These are phyloP conservation scores for Aspergillus sp. DNA, from an alignment of 2,329 filamentous ascomycete genomes.

Conservation along the genomic window DNA sequence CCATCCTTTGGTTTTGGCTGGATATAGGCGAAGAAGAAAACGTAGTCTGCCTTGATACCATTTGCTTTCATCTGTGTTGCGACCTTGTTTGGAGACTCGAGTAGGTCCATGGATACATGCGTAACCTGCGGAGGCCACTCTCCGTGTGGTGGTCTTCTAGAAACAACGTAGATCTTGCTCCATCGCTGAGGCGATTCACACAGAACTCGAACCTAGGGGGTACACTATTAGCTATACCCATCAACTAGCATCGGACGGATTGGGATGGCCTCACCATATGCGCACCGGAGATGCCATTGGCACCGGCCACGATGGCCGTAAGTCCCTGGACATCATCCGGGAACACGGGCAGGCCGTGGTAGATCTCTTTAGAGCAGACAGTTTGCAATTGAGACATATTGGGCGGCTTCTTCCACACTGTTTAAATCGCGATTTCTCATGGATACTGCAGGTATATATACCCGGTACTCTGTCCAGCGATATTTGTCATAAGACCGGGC, in stretches of 20 bases:
- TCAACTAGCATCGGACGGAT: no score
- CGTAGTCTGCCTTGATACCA: conserved; percentile 32
- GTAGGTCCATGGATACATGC: conserved; percentile 34
- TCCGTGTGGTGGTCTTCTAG: conserved; percentile 37
- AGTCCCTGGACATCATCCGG: conserved; percentile 36
- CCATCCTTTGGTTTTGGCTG: conserved; percentile 42
- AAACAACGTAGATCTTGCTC: conserved; percentile 46
- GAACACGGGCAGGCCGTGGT: conserved; percentile 43
- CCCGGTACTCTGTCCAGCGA: no score
- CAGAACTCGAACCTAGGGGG: conserved; percentile 28
- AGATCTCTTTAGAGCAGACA: conserved; percentile 29
- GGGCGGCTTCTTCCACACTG: neutral
- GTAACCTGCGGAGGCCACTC: conserved; percentile 33
- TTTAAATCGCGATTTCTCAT: no score
- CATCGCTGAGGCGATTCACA: conserved; percentile 41
- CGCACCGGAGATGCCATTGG: conserved; percentile 48
- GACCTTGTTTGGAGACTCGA: conserved; percentile 22
- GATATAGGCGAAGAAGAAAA: conserved; percentile 51
- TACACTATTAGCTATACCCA: no score
- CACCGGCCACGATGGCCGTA: conserved; percentile 46
- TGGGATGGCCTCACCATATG: conserved; percentile 16
- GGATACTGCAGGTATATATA: no score
- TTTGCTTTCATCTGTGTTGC: conserved; percentile 16
- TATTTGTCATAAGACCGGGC: no score
- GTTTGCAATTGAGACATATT: conserved; percentile 14